Conservation (phyloP, 805 yeast species). For the Candida fluviatilis region DNA sequence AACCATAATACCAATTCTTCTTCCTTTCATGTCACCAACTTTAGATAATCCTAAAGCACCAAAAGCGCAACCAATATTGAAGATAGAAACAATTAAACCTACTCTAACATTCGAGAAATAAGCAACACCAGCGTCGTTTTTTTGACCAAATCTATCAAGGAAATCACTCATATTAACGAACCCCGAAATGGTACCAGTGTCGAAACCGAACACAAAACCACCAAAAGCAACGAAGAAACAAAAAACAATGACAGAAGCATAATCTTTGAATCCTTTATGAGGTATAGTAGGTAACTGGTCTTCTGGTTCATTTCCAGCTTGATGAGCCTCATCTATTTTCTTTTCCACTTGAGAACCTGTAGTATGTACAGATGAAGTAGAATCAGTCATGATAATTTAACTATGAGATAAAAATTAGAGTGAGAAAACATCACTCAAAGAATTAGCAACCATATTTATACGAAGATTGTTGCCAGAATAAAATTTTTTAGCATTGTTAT, state of each 20-base stretch:
- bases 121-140: constrained; percentile 34
- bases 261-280: constrained; percentile 29
- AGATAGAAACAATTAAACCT: constrained; percentile 52
- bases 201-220: constrained; percentile 76
- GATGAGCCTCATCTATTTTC: neutral
- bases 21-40: constrained; percentile 55
- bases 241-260: constrained; percentile 28
- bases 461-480: neutral
- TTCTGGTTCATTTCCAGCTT: neutral
- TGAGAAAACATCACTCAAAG: neutral
- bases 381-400: neutral
- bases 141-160: constrained; percentile 48
- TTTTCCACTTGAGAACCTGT: neutral
- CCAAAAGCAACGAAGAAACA: constrained; percentile 68
- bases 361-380: neutral
- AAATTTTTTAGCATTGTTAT: constrained; percentile 1
- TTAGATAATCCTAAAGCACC: constrained; percentile 63
- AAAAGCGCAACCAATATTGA: constrained; percentile 68
- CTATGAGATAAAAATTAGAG: no score
- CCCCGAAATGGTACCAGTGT: constrained; percentile 75
- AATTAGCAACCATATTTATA: neutral
- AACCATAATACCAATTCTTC: constrained; percentile 52
- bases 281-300: constrained; percentile 13
- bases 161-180: constrained; percentile 63
- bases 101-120: constrained; percentile 43